Evolutionary conservation across 306 rosid genomes (phyloP).

Genomic region (Lathyrus aphaca): DNA sequence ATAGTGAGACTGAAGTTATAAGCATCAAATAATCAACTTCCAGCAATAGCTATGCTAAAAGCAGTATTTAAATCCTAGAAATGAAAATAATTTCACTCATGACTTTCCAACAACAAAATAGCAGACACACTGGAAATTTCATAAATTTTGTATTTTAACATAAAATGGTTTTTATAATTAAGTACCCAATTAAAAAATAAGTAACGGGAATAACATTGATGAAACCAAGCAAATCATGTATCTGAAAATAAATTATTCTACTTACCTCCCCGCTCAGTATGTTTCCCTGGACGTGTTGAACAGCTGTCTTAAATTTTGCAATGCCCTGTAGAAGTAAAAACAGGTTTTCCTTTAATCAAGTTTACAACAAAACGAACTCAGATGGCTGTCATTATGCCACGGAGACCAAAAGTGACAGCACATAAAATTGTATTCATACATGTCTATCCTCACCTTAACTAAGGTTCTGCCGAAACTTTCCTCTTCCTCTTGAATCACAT

Average conservation of each 20-base stretch:
- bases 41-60: conserved; percentile 9
- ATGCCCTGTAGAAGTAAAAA: conserved; percentile 69
- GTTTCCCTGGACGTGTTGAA: conserved; percentile 82
- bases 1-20: not conserved
- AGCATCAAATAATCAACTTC: conserved; percentile 13
- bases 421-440: conserved; percentile 1
- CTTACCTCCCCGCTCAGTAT: conserved; percentile 90
- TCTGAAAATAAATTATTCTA: conserved; percentile 31
- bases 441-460: conserved; percentile 64
- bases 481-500: conserved; percentile 85
- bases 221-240: conserved; percentile 10
- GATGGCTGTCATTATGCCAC: conserved; percentile 14
- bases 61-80: not conserved
- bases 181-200: not conserved
- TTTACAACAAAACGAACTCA: not conserved
- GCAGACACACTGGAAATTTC: conserved; percentile 7
- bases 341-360: conserved; percentile 20
- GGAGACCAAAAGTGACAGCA: conserved; percentile 17
- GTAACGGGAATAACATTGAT: not conserved
- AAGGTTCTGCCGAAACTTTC: conserved; percentile 94
- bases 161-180: not conserved
- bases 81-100: conserved; percentile 2
- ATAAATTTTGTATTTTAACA: conserved; percentile 4
- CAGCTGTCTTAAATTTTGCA: conserved; percentile 86
- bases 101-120: conserved; percentile 16